Conservation (phyloP, 345 rosid species). For the Salix caprea region DNA sequence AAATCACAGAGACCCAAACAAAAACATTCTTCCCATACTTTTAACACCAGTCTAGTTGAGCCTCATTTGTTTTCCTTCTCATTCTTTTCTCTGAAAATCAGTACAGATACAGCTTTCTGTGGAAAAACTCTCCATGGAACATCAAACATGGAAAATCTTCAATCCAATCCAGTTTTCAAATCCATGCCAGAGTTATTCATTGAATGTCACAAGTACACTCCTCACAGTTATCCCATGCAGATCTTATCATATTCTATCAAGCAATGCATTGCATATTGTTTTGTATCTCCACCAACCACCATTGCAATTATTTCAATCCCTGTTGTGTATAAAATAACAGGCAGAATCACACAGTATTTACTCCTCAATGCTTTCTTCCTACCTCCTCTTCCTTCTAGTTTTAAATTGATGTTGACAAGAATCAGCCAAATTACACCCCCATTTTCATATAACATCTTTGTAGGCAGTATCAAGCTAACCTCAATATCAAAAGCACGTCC, state of each 20-base stretch:
- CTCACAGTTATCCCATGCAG: not conserved
- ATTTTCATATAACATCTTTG: not conserved
- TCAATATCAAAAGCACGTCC: slow-evolving; percentile 88
- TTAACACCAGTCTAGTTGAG: not conserved
- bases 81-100: not conserved
- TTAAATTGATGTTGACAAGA: not conserved
- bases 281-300: not conserved
- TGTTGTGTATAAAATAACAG: not conserved
- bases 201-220: not conserved
- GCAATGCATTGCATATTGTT: not conserved
- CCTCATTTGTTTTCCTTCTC: not conserved
- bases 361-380: not conserved
- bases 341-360: not conserved
- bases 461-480: slow-evolving; percentile 39
- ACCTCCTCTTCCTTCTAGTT: not conserved
- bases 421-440: not conserved
- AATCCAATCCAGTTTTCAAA: not conserved
- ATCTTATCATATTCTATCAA: not conserved
- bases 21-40: not conserved
- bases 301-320: not conserved
- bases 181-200: no score
- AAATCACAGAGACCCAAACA: not conserved
- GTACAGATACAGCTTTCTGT: not conserved
- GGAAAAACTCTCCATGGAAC: not conserved
- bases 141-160: not conserved